Base-by-base conservation (phyloP, 2,329 filamentous ascomycete species). In the Herpotrichia juniperi region DNA sequence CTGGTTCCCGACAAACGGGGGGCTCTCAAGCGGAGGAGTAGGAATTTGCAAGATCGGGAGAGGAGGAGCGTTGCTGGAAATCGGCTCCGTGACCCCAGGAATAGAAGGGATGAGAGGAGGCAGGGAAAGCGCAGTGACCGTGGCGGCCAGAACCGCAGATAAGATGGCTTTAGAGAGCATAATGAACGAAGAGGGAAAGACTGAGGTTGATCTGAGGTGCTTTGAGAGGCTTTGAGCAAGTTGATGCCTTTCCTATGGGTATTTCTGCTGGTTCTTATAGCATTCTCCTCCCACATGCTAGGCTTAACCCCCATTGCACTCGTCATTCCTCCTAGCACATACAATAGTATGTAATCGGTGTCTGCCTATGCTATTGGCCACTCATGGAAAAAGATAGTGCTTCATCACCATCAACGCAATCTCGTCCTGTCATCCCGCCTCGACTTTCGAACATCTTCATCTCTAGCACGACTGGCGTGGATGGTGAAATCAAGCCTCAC, bases 41-140 rank as follows among this genome's bases (percentile, higher is more conserved):
- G 83, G 84, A 4, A 83, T 48, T 62, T 86, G 83, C 10, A 87
- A 70, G 49, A 87, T 80, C 3, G 84, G 83, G 22, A 86, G 70
- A 10, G 83, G 82, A 32, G 81, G 80, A 4, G 76, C 77, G 42
- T 79, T 76, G 19, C 72, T 73, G 10, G 72, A 69, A n/a, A 87
- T 66, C 32, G 81, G 79, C 60, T 83, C 82, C 4, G 83, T 86
- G 11, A 87, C 79, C 22, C 83, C 83, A 0, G 83, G 83, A 53
- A 86, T 85, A 10, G 71, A 69, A 1, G 84, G 84, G 54, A 86
- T 85, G 28, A 86, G 73, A 42, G 83, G 82, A 42, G 82, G 81
- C 3, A 85, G 71, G 21, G 74, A 66, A 58, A 78, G 54, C 42
- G 59, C 61, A 58, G 54, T 54, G 46, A 54, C 59, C 21, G 56